A percentile compares a stretch with the other conserved stretches of the same genome.
Evolutionary conservation across 495 filamentous ascomycete genomes (phyloP).

Genomic region (Penicillium verhagenii): DNA sequence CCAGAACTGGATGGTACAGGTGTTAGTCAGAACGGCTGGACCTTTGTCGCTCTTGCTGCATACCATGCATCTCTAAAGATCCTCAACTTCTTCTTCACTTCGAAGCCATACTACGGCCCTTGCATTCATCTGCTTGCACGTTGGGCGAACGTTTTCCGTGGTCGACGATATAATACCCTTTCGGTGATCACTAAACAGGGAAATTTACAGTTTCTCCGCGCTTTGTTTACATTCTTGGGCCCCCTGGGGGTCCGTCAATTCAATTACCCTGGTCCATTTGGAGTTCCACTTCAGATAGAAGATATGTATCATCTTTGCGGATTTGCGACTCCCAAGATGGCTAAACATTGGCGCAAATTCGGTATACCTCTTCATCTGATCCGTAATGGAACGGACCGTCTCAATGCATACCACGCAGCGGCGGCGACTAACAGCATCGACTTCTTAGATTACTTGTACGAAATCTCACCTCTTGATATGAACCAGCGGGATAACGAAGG

Average conservation of each 20-base stretch:
- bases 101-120: background rate
- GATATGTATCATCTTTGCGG: background rate
- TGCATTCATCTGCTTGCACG: background rate
- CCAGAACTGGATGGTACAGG: background rate
- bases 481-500: background rate
- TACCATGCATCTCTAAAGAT: background rate
- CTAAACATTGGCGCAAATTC: background rate
- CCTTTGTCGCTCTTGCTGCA: background rate
- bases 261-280: background rate
- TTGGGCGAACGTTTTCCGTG: background rate
- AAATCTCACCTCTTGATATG: background rate
- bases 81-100: background rate
- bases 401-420: conserved; percentile 1
- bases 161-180: background rate
- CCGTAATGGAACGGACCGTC: background rate
- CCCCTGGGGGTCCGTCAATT: background rate
- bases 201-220: background rate
- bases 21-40: conserved; percentile 1
- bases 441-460: background rate
- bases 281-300: background rate
- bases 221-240: background rate
- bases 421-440: background rate
- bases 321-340: background rate
- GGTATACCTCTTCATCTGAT: background rate
- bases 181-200: background rate